These are phyloP conservation scores for Pyrrhoderma noxium DNA, from an alignment of 1,284 basidiomycete species.

Conservation along the genomic window DNA sequence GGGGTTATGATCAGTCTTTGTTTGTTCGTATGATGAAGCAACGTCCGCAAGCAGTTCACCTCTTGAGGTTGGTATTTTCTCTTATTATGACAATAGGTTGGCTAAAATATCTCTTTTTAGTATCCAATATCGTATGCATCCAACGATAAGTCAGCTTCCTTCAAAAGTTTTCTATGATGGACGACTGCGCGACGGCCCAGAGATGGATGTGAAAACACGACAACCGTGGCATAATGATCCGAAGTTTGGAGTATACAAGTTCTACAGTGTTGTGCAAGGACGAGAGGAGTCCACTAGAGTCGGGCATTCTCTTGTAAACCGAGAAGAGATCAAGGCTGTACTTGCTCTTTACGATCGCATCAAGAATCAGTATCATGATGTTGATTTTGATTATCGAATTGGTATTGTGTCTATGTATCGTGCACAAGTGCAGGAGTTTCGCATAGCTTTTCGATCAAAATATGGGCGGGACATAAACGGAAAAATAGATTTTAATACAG, in stretches of 20 bases:
- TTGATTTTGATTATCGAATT: conserved; percentile 72
- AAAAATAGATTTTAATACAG: conserved; percentile 92
- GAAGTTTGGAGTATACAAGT: conserved; percentile 84
- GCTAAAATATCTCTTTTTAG: conserved; percentile 34
- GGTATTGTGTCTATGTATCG: conserved; percentile 96
- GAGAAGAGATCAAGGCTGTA: conserved; percentile 70
- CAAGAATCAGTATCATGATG: conserved; percentile 51
- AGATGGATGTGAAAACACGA: conserved; percentile 78
- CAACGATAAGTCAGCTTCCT: conserved; percentile 87
- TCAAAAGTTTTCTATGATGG: conserved; percentile 87
- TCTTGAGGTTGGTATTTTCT: conserved; percentile 63
- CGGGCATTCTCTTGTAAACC: conserved; percentile 76
- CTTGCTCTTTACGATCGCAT: conserved; percentile 76
- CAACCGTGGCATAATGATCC: conserved; percentile 82
- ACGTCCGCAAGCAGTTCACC: conserved; percentile 74
- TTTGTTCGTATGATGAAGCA: conserved; percentile 90
- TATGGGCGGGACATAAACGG: conserved; percentile 72
- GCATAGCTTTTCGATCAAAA: conserved; percentile 58
- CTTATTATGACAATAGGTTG: background rate
- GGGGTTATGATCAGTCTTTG: conserved; percentile 84
- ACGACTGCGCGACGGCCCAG: conserved; percentile 79
- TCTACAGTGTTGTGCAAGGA: conserved; percentile 72
- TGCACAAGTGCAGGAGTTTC: conserved; percentile 81
- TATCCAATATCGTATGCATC: conserved; percentile 99
- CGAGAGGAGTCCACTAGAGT: conserved; percentile 40